Percentiles rank a stretch among this genome's conserved stretches.
Conservation (phyloP, 208 protist genomes). For the Crithidia thermophila region DNA sequence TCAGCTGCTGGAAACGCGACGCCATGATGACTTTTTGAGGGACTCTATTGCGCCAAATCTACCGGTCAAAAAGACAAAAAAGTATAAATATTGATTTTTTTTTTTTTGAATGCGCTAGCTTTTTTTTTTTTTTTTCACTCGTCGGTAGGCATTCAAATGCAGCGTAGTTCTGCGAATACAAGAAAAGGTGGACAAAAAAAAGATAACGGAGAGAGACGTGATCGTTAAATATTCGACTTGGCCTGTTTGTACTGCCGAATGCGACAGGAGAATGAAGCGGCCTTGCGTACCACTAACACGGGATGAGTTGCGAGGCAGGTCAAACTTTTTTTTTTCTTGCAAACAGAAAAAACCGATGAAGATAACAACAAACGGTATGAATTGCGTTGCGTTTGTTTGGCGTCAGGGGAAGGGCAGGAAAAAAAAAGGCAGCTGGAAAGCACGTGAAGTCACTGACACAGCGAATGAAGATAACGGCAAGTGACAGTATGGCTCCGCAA, state of each 20-base stretch:
- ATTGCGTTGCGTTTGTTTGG: neutral
- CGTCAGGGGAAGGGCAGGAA: conserved; percentile 1
- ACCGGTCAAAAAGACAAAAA: neutral
- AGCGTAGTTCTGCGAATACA: conserved; percentile 2
- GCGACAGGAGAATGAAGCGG: too few species aligned
- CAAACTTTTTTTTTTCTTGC: too few species aligned
- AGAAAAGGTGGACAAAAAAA: conserved; percentile 7
- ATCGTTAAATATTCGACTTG: too few species aligned
- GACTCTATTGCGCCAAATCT: neutral
- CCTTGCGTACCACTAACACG: too few species aligned
- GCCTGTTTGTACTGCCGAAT: too few species aligned
- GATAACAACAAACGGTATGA: neutral
- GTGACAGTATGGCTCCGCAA: neutral
- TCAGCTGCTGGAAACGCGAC: conserved; percentile 45
- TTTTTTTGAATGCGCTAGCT: neutral
- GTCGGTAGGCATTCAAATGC: too few species aligned
- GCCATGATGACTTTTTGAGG: conserved; percentile 9
- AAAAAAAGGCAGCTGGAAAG: too few species aligned
- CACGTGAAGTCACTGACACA: too few species aligned
- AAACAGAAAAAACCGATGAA: neutral
- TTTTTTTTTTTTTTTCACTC: too few species aligned
- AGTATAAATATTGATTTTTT: neutral
- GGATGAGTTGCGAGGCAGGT: too few species aligned
- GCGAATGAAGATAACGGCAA: neutral
- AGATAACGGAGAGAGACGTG: conserved; percentile 14